phyloP scores from a whole-genome alignment of 768 basidiomycete genomes.

The Phylloporus arenicola region DNA sequence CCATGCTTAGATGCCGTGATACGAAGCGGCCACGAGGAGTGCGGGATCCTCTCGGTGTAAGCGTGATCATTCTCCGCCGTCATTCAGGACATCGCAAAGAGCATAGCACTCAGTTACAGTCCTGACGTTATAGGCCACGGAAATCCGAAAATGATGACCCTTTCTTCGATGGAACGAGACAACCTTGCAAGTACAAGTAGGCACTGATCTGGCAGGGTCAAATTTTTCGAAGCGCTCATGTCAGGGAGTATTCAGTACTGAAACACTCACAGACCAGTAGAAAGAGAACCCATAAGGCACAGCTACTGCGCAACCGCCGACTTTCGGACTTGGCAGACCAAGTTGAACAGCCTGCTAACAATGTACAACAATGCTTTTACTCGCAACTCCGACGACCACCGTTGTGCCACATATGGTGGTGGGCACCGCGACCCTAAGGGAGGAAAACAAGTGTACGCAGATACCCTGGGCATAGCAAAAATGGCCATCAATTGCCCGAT shows the following conservation, averaged over 20 bases:
- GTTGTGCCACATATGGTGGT: no score
- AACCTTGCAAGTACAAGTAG: background rate
- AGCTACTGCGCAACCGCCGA: no score
- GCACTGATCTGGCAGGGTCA: no score
- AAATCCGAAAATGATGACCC: background rate
- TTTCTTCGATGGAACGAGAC: background rate
- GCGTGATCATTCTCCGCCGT: background rate
- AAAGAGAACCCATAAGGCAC: no score
- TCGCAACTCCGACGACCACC: background rate
- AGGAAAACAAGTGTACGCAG: no score
- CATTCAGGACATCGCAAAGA: background rate
- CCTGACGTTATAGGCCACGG: background rate
- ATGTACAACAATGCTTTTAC: background rate
- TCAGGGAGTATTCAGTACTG: no score
- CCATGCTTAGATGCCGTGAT: background rate
- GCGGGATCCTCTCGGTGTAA: background rate
- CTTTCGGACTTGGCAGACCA: no score
- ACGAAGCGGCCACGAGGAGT: background rate
- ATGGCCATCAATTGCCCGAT: background rate
- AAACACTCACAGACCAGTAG: no score
- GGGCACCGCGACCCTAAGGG: no score
- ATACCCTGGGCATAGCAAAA: no score
- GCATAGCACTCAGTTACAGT: background rate
- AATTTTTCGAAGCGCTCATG: no score
- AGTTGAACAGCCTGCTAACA: background rate